phyloP scores from a whole-genome alignment of 2,329 filamentous ascomycete genomes.

The Lasiodiplodia theobromae region DNA sequence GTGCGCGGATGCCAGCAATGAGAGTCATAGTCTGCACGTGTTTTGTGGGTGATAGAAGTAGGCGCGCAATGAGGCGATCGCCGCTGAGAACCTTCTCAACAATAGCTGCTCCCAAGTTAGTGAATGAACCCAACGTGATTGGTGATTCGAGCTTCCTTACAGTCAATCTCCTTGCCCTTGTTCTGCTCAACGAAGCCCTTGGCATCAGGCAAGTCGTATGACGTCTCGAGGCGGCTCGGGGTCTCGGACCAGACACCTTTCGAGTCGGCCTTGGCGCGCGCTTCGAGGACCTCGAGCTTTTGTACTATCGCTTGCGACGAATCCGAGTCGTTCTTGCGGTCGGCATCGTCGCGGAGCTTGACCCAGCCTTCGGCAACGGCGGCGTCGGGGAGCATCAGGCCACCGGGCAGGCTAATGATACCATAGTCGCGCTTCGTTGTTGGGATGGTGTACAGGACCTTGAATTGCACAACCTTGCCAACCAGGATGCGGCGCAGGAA shows the following conservation, averaged over 20 bases:
- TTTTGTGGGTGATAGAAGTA: slow-evolving; percentile 80
- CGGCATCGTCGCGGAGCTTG: slow-evolving; percentile 92
- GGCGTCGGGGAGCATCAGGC: slow-evolving; percentile 74
- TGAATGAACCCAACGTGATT: not conserved
- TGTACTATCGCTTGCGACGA: slow-evolving; percentile 75
- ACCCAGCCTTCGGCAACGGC: slow-evolving; percentile 89
- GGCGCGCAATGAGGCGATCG: slow-evolving; percentile 84
- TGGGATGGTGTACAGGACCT: slow-evolving; percentile 85
- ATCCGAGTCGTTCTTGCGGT: slow-evolving; percentile 86
- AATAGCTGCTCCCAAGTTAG: slow-evolving; percentile 55
- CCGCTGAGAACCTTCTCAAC: slow-evolving; percentile 92
- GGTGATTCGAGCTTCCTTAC: slow-evolving; percentile 42
- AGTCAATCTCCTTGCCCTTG: slow-evolving; percentile 85
- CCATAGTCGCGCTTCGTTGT: slow-evolving; percentile 86
- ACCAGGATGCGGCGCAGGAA: slow-evolving; percentile 84
- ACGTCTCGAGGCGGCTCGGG: slow-evolving; percentile 73
- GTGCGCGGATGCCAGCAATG: slow-evolving; percentile 86
- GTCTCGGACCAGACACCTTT: slow-evolving; percentile 82
- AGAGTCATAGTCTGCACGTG: slow-evolving; percentile 90
- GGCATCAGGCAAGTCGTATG: slow-evolving; percentile 80
- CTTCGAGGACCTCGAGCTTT: slow-evolving; percentile 77
- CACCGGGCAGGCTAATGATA: slow-evolving; percentile 70
- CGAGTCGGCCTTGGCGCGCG: slow-evolving; percentile 76
- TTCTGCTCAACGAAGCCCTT: slow-evolving; percentile 78
- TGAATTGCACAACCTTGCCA: slow-evolving; percentile 86